A percentile compares a stretch with the other conserved stretches of the same genome.
These are phyloP conservation scores for Rhizopus sp. DNA, from an alignment of 371 early-diverging fungal genomes.

Conservation along the genomic window DNA sequence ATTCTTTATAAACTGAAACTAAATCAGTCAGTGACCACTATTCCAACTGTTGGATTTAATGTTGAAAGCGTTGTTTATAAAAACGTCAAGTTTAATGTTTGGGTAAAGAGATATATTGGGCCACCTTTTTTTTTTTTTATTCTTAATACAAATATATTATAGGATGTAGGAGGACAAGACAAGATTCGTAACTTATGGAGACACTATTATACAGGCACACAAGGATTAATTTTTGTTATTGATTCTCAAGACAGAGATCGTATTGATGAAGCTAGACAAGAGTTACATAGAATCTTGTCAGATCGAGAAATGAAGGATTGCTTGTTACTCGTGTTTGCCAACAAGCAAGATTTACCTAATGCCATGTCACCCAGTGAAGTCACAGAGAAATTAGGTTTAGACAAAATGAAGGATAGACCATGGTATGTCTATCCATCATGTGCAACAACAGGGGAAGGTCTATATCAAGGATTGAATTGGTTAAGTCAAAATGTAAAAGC, in stretches of 20 bases:
- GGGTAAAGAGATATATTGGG: constrained; percentile 35
- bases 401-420: constrained; percentile 74
- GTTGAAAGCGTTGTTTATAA: constrained; percentile 89
- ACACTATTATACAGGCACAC: constrained; percentile 87
- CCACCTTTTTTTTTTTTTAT: not conserved
- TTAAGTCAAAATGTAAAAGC: constrained; percentile 82
- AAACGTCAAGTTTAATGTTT: constrained; percentile 90
- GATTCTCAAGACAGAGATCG: constrained; percentile 85
- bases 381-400: constrained; percentile 76
- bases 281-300: constrained; percentile 78
- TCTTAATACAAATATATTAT: constrained; percentile 1
- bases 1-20: constrained; percentile 89
- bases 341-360: constrained; percentile 85
- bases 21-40: constrained; percentile 84
- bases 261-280: constrained; percentile 83
- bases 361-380: constrained; percentile 83
- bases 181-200: constrained; percentile 90
- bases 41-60: constrained; percentile 89
- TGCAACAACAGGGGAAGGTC: constrained; percentile 86
- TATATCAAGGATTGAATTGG: constrained; percentile 89
- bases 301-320: constrained; percentile 87
- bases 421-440: constrained; percentile 90
- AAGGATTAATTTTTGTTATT: constrained; percentile 87
- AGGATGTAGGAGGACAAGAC: constrained; percentile 92
- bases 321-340: constrained; percentile 82